phyloP scores from a whole-genome alignment of 257 asterid species.

The Cruciata laevipes region DNA sequence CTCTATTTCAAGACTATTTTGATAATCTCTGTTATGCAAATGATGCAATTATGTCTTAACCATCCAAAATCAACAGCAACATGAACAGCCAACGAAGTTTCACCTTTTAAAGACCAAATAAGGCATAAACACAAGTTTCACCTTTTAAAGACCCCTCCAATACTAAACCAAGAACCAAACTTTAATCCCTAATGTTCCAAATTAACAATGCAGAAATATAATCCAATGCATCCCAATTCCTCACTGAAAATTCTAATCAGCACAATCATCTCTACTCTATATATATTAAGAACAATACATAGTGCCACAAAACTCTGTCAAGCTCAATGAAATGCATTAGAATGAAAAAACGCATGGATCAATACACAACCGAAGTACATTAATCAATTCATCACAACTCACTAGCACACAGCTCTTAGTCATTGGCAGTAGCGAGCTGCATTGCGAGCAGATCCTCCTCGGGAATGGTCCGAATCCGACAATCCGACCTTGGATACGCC shows the following conservation, averaged over 20 bases:
- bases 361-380: neutral
- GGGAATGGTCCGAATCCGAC: conserved; percentile 65
- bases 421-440: conserved; percentile 93
- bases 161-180: neutral
- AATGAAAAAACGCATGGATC: neutral
- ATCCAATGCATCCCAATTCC: neutral
- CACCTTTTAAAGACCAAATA: neutral
- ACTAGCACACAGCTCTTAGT: conserved; percentile 25
- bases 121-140: neutral
- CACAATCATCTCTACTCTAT: neutral
- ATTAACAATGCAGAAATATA: neutral
- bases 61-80: neutral
- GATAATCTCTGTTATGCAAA: neutral
- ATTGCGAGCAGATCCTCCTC: conserved; percentile 83
- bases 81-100: neutral
- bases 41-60: neutral
- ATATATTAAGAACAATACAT: neutral
- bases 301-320: neutral
- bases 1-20: neutral
- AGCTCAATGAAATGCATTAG: neutral
- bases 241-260: neutral
- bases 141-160: neutral
- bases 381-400: neutral
- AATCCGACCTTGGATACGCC: conserved; percentile 83
- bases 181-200: neutral